Conservation (phyloP, 2,329 filamentous ascomycete genomes). For the Leptographium radiaticola region DNA sequence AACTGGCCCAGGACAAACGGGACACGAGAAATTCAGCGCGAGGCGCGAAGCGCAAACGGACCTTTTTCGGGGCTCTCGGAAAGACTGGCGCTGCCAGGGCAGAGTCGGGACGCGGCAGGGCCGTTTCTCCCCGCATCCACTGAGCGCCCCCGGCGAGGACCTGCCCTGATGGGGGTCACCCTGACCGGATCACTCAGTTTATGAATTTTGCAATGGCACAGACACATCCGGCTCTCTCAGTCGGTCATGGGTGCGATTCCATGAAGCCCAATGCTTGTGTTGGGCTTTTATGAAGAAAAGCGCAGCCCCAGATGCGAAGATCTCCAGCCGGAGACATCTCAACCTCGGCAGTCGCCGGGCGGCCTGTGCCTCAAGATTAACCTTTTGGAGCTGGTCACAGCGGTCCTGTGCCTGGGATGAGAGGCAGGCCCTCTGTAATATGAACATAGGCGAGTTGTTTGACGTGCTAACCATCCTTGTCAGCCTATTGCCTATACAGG, state of each 20-base stretch:
- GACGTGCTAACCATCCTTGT: no score
- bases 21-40: neutral
- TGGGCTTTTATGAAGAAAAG: neutral
- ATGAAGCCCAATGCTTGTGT: no score
- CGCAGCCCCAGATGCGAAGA: neutral
- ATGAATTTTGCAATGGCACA: no score
- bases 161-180: no score
- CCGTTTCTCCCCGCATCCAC: neutral
- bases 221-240: no score
- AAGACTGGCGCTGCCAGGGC: neutral
- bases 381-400: neutral
- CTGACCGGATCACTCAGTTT: no score
- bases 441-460: no score
- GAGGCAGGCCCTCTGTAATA: no score
- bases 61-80: neutral
- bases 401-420: neutral
- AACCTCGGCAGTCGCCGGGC: conserved; percentile 7
- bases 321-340: neutral
- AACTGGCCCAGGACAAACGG: neutral
- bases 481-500: no score
- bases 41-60: neutral
- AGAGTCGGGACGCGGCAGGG: neutral
- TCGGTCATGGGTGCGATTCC: no score
- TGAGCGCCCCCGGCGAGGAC: no score
- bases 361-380: neutral